Evolutionary conservation across 1,139 yeast species (phyloP), one percentile per base, ranked within the genome.

Genomic region (Hyphopichia wangnamkhiaoensis): DNA sequence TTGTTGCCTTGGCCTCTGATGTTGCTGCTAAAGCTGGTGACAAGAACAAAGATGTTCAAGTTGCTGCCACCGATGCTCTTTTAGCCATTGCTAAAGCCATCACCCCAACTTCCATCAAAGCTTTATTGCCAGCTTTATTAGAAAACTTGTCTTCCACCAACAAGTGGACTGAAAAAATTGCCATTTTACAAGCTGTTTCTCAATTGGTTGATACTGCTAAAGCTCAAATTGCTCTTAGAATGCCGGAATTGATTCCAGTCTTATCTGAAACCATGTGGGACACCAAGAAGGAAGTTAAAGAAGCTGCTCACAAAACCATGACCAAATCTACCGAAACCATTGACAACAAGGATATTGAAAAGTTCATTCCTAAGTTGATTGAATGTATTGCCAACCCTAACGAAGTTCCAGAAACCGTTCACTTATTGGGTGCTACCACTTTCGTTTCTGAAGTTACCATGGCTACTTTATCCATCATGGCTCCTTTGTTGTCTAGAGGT

Each of bases 221-320:
- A 73, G 89, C 76, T 59, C 98, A 91, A 80, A 78, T 93, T 60
- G 96, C 98, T 58, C 81, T 93, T 65, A 89, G 98, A 81, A 91
- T 93, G 98, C 96, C 98, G 63, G 98, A 93, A 79, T 84, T 93
- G 72, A 91, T 93, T 63, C 98, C 98, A 71, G 94, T 86, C 54
- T 79, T 93, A 63, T 93, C 98, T 56, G 98, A 93, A 79, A 88
- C 97, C 60, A 93, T 93, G 98, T 93, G 98, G 98, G 98, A 93
- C 74, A 93, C 98, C 76, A 93, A 93, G 84, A 80, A 82, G 73
- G 98, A 93, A 67, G 98, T 93, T 68, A 93, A 93, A 85, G 83
- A 80, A 60, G 95, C 94, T 65, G 97, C 98, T 56, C 86, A 95
- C 61, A 84, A 83, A 61, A 89, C 98, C 69, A 90, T 93, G 82